Evolutionary conservation across 1,284 basidiomycete species (phyloP), one percentile per base, ranked within the genome.

Genomic region (Somion occarium): DNA sequence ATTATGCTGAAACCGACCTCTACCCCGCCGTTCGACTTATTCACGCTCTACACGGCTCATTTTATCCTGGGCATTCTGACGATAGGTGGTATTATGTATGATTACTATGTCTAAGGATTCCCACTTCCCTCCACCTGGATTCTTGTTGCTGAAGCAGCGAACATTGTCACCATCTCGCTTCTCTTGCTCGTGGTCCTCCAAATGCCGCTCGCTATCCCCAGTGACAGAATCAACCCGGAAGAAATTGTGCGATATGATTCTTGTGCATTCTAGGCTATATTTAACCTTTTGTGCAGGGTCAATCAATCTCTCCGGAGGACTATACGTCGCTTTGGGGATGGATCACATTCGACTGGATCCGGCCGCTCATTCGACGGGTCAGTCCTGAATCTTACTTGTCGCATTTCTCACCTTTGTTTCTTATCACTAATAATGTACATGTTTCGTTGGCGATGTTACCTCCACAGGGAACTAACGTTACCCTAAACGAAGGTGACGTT

Each of bases 261-360:
- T 11, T n/a, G 22, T 43, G 34, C 19, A 25, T 18, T 9, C 12
- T n/a, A 43, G 18, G 38, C 30, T 30, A 11, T 37, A 15, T 37
- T 20, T 52, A 22, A 26, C 42, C 38, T 25, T 27, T 23, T 53
- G 37, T 37, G 22, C 47, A 84, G 82, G 81, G 80, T 5, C 60
- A 67, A 49, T 64, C 74, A n/a, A 61, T 84, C 38, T 73, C 78
- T 0, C 81, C 81, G 0, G 92, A 95, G 64, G 91, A 93, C 61
- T 83, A 85, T 56, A 86, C 87, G 3, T 76, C 82, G 0, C 72
- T 94, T 0, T 84, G 78, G 69, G 76, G 80, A 4, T 93, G 91
- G 87, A 69, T 88, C n/a, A 83, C 85, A 0, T 94, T 93, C 69
- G 69, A 63, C 24, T 94, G 91, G 92, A 74, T 93, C 43, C 75